These are phyloP conservation scores for Paraphaeosphaeria minitans DNA, from an alignment of 2,329 filamentous ascomycete species.

Conservation along the genomic window DNA sequence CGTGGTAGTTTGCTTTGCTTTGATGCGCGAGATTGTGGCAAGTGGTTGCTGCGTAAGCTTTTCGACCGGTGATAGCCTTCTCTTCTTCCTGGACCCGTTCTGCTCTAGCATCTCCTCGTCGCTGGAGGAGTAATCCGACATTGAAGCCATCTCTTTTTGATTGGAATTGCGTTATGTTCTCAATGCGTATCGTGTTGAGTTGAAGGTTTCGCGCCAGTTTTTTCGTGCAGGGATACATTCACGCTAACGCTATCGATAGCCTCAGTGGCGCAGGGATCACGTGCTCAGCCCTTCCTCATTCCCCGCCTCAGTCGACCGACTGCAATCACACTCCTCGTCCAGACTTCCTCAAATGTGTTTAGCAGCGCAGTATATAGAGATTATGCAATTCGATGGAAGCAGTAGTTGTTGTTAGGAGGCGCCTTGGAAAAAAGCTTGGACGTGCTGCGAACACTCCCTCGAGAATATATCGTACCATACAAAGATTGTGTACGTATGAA, in stretches of 20 bases:
- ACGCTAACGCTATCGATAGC: constrained; percentile 4
- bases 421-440: no score
- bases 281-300: no score
- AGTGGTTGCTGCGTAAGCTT: constrained; percentile 20
- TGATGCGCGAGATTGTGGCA: constrained; percentile 42
- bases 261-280: constrained; percentile 4
- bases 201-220: constrained; percentile 9
- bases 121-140: constrained; percentile 17
- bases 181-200: background rate
- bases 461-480: no score
- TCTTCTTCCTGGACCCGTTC: constrained; percentile 43
- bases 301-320: no score
- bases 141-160: constrained; percentile 17
- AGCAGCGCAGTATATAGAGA: no score
- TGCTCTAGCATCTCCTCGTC: constrained; percentile 38
- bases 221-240: background rate
- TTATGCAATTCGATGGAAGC: no score
- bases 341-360: no score
- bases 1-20: constrained; percentile 27
- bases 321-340: no score
- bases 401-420: no score
- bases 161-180: background rate
- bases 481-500: no score
- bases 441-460: no score
- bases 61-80: constrained; percentile 37